Percentiles rank a stretch among this genome's conserved stretches.
These are phyloP conservation scores for Erythrophleum fordii DNA, from an alignment of 306 rosid genomes.

Conservation along the genomic window DNA sequence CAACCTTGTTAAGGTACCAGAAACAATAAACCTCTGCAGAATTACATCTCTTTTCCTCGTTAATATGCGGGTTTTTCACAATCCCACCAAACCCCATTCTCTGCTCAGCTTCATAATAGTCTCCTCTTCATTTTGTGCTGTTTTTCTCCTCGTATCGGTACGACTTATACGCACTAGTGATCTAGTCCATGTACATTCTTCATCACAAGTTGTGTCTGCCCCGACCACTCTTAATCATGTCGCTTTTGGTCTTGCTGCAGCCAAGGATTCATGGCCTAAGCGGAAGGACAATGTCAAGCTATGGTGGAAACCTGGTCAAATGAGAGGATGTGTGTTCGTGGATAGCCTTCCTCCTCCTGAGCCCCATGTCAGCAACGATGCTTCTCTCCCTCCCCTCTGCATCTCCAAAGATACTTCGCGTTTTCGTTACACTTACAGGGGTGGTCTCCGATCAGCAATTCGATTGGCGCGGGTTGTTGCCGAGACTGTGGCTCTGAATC, in stretches of 20 bases:
- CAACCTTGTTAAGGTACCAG: neutral
- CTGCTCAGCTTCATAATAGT: constrained; percentile 46
- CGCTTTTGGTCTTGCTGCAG: constrained; percentile 82
- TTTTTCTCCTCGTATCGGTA: constrained; percentile 48
- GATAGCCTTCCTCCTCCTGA: constrained; percentile 53
- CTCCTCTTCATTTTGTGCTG: constrained; percentile 50
- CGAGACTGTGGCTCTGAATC: constrained; percentile 62
- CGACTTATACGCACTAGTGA: constrained; percentile 41
- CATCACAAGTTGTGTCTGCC: constrained; percentile 24
- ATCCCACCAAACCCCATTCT: constrained; percentile 39
- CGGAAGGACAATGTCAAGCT: constrained; percentile 55
- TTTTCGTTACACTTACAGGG: constrained; percentile 61
- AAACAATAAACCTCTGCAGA: neutral
- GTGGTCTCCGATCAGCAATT: constrained; percentile 66
- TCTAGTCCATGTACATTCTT: neutral
- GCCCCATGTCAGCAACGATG: neutral
- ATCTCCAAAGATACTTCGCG: constrained; percentile 70
- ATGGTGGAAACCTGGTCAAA: constrained; percentile 71
- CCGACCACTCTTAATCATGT: constrained; percentile 61
- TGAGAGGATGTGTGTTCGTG: constrained; percentile 74
- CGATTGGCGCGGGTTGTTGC: constrained; percentile 81
- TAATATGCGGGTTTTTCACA: constrained; percentile 55
- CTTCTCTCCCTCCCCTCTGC: constrained; percentile 62
- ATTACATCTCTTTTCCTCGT: neutral
- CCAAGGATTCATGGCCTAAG: constrained; percentile 55